Conservation (phyloP, 78 protist species). For the Dictyostelium purpureum region DNA sequence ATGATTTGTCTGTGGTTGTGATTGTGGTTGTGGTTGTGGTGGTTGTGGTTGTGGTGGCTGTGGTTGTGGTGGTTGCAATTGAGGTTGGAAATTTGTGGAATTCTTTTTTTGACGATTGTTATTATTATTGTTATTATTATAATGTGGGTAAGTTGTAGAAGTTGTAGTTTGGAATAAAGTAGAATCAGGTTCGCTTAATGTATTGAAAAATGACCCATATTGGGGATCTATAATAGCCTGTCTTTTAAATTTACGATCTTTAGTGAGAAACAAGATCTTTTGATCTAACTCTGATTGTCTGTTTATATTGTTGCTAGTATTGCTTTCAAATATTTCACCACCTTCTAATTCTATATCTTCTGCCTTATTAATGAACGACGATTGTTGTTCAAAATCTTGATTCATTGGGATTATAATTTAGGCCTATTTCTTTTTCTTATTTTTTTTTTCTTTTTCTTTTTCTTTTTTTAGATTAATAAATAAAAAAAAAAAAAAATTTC, state of each 20-base stretch:
- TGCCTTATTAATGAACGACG: not conserved
- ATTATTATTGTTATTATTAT: not conserved
- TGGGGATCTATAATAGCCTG: not conserved
- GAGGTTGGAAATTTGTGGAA: not conserved
- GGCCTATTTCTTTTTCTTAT: not conserved
- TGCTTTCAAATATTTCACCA: not conserved
- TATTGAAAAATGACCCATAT: constrained; percentile 1
- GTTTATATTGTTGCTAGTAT: not conserved
- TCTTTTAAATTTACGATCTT: not conserved
- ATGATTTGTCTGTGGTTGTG: not conserved
- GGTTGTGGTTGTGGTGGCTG: not conserved
- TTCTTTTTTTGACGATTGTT: not conserved
- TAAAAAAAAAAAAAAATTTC: not conserved
- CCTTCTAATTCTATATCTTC: not conserved
- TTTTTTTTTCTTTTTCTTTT: not conserved
- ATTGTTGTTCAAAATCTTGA: constrained; percentile 1
- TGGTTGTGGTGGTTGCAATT: not conserved
- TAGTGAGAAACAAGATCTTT: not conserved
- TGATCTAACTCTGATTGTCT: not conserved
- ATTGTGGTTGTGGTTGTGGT: constrained; percentile 11
- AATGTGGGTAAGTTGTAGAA: not conserved
- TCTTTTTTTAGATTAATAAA: not conserved
- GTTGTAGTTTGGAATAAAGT: not conserved
- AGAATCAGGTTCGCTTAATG: not conserved
- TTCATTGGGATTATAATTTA: too few relatives aligned